These are phyloP conservation scores for Cercospora sp. DNA, from an alignment of 2,329 filamentous ascomycete genomes.

Conservation along the genomic window DNA sequence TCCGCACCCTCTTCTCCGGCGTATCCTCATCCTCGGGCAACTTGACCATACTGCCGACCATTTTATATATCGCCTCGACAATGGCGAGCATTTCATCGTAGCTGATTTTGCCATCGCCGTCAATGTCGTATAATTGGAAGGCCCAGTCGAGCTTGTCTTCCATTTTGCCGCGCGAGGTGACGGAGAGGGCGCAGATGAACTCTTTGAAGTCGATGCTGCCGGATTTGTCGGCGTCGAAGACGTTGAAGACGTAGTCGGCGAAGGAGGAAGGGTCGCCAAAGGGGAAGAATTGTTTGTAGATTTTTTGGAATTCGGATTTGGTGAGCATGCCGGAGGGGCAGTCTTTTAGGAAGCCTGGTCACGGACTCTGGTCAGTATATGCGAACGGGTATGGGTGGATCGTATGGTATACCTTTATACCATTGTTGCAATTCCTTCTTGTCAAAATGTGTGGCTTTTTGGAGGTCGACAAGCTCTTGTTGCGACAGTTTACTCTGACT, in stretches of 20 bases:
- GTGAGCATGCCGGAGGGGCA: slow-evolving; percentile 95
- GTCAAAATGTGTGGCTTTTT: slow-evolving; percentile 97
- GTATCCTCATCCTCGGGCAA: slow-evolving; percentile 98
- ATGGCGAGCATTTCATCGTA: slow-evolving; percentile 99
- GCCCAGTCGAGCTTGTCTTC: slow-evolving; percentile 99
- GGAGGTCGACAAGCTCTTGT: slow-evolving; percentile 90
- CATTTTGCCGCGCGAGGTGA: slow-evolving; percentile 97
- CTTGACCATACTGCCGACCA: slow-evolving; percentile 99
- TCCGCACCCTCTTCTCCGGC: slow-evolving; percentile 93
- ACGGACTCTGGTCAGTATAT: neutral
- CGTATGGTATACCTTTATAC: slow-evolving; percentile 76
- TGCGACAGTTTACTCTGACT: slow-evolving; percentile 99
- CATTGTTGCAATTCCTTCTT: slow-evolving; percentile 99
- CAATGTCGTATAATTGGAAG: slow-evolving; percentile 98
- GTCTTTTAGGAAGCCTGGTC: slow-evolving; percentile 90
- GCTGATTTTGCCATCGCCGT: slow-evolving; percentile 97
- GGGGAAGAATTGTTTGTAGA: slow-evolving; percentile 99
- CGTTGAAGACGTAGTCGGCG: slow-evolving; percentile 98
- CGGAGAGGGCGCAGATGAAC: slow-evolving; percentile 96
- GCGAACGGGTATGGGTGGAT: neutral
- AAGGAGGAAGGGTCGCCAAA: slow-evolving; percentile 97
- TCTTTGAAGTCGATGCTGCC: slow-evolving; percentile 99
- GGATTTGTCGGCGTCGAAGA: slow-evolving; percentile 96
- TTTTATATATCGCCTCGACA: slow-evolving; percentile 99
- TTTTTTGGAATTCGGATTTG: slow-evolving; percentile 99